Conservation (phyloP, 2,329 filamentous ascomycete species). For the Paradendryphiella salina region DNA sequence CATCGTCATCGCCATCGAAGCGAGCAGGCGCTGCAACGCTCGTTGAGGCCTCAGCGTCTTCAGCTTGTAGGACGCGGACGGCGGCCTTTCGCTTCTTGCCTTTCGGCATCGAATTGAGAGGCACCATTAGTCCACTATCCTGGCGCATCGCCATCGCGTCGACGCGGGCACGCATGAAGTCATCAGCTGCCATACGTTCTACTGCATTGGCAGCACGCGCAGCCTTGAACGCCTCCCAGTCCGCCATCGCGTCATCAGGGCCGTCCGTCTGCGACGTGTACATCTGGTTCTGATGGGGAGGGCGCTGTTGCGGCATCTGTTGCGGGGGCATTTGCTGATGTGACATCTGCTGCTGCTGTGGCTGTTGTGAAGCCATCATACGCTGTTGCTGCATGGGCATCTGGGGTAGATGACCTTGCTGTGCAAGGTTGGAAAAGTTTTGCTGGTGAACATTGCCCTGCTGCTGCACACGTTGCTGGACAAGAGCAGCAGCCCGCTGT, state of each 20-base stretch:
- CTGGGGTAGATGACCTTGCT: conserved; percentile 31
- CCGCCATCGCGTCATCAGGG: conserved; percentile 62
- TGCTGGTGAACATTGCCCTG: conserved; percentile 32
- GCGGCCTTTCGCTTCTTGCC: conserved; percentile 49
- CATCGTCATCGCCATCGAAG: conserved; percentile 62
- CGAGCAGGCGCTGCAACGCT: conserved; percentile 45
- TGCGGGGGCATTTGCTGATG: conserved; percentile 21
- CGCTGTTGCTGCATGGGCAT: conserved; percentile 40
- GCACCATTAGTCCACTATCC: conserved; percentile 77
- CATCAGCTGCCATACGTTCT: conserved; percentile 62
- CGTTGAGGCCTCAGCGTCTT: conserved; percentile 50
- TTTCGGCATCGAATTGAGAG: conserved; percentile 62
- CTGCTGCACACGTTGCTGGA: conserved; percentile 46
- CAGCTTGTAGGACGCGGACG: conserved; percentile 55
- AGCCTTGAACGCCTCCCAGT: conserved; percentile 62
- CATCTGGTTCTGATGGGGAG: conserved; percentile 34
- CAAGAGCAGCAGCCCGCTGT: conserved; percentile 57
- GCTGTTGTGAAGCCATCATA: conserved; percentile 32
- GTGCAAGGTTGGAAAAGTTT: conserved; percentile 25
- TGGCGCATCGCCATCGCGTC: conserved; percentile 67
- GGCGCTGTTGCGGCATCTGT: conserved; percentile 31
- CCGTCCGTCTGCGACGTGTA: conserved; percentile 74
- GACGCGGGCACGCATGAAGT: conserved; percentile 69
- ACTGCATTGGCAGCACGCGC: conserved; percentile 59
- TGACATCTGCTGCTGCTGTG: conserved; percentile 17